Base-by-base conservation (phyloP, 345 rosid genomes). In the Syzygium grande region DNA sequence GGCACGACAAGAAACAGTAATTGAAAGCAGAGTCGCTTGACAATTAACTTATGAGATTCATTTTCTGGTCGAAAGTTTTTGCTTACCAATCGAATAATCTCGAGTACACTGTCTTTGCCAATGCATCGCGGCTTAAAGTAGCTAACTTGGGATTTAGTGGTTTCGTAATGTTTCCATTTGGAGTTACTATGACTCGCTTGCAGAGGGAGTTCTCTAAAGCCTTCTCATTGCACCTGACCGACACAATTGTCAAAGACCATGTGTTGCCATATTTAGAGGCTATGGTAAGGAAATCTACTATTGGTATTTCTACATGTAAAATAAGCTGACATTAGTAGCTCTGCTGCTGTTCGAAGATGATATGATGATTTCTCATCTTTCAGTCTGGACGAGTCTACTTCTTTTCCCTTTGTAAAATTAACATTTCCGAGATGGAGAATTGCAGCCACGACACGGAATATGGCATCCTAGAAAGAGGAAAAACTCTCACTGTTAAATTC, bases 161-260 rank as follows among this genome's bases (percentile, higher is more conserved):
- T 94, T 97, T 96, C 83, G 98, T 96, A 88, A 98, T 98, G 91
- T 96, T 89, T 94, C 97, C 99, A 91, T 98, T 99, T 88, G 99
- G 99, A 80, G 99, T 98, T 92, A 98, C 99, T 98, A 98, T 98
- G 46, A 96, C 99, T 92, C 99, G 99, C 93, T 96, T 93, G 89
- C 97, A 94, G 90, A 98, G 85, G 63, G 99, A 98, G 93, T 94
- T 97, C 93, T 98, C 99, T 92, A 98, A 91, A 91, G 95, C 95
- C 92, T 92, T 93, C 88, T 95, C 94, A 93, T 98, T 93, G 89
- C 99, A 98, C 91, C 99, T 98, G 86, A 34, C 85, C 41, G 25
- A 25, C 30, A 52, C 79, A 63, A 85, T 84, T 85, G 79, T 68
- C 79, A 68, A 63, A 68, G 79, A 30, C 43, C 43, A 30, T 11